A percentile compares a stretch with the other conserved stretches of the same genome.
Conservation (phyloP, 2,329 filamentous ascomycete species). For the Chrysoporthe deuterocubensis region DNA sequence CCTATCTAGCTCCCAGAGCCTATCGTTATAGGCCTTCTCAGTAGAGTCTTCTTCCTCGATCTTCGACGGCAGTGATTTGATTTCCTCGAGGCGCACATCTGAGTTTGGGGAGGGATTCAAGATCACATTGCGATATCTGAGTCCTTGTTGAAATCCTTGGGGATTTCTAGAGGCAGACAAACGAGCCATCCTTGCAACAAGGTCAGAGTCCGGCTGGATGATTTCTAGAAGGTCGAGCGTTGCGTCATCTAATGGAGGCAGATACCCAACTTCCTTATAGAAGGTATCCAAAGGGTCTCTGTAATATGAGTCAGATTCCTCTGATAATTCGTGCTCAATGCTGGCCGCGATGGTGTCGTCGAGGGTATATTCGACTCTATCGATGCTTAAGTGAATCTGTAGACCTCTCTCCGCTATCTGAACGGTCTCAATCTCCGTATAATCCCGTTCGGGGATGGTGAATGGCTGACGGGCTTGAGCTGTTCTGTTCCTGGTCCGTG, state of each 20-base stretch:
- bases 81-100: background rate
- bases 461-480: background rate
- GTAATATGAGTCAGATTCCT: background rate
- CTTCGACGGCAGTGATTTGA: background rate
- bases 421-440: background rate
- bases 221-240: background rate
- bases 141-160: background rate
- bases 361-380: background rate
- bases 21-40: background rate
- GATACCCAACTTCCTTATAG: conserved; percentile 10
- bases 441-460: background rate
- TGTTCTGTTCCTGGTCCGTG: too few relatives aligned
- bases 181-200: conserved; percentile 1
- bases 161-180: background rate
- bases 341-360: background rate
- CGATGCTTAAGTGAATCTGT: background rate
- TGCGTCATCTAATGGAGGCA: conserved; percentile 13
- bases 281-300: background rate
- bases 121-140: background rate
- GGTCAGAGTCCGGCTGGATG: background rate
- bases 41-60: background rate
- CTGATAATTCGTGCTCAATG: background rate
- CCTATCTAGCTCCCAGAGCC: conserved; percentile 13
- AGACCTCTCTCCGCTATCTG: background rate
- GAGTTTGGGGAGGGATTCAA: background rate